Conservation (phyloP, 768 basidiomycete species). For the Agaricus subrufescens region DNA sequence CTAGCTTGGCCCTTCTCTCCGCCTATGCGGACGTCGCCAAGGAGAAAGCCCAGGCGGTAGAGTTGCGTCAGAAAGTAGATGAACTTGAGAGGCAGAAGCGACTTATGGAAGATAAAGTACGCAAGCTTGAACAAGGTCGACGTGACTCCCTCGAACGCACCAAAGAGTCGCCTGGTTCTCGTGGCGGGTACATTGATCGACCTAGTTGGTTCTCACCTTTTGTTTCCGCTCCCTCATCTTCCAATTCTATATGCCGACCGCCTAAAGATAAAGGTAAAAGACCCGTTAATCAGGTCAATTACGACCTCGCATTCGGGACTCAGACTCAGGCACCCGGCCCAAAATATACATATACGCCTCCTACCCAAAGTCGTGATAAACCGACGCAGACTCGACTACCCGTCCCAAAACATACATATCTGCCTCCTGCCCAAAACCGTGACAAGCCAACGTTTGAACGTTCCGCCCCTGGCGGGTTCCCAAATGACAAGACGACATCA, state of each 20-base stretch:
- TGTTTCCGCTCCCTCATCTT: background rate
- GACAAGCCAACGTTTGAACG: background rate
- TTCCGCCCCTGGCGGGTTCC: background rate
- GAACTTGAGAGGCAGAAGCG: slow-evolving; percentile 7
- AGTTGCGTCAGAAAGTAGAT: slow-evolving; percentile 1
- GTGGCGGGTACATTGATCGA: background rate
- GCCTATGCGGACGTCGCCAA: slow-evolving; percentile 8
- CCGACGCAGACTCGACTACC: background rate
- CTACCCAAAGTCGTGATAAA: no score
- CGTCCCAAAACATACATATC: background rate
- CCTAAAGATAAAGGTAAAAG: slow-evolving; percentile 1
- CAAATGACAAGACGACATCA: background rate
- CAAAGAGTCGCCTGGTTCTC: background rate
- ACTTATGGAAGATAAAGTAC: slow-evolving; percentile 3
- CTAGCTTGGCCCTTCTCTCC: slow-evolving; percentile 7
- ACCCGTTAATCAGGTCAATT: background rate
- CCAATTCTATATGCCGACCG: background rate
- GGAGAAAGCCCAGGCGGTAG: background rate
- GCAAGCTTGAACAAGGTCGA: slow-evolving; percentile 1
- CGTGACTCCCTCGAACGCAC: background rate
- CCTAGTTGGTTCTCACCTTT: background rate
- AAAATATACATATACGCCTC: no score
- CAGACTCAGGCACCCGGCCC: background rate
- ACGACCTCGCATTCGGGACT: background rate
- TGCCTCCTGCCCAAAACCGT: background rate